Conservation (phyloP, 2,329 filamentous ascomycete species). For the Alternaria tenuissima region DNA sequence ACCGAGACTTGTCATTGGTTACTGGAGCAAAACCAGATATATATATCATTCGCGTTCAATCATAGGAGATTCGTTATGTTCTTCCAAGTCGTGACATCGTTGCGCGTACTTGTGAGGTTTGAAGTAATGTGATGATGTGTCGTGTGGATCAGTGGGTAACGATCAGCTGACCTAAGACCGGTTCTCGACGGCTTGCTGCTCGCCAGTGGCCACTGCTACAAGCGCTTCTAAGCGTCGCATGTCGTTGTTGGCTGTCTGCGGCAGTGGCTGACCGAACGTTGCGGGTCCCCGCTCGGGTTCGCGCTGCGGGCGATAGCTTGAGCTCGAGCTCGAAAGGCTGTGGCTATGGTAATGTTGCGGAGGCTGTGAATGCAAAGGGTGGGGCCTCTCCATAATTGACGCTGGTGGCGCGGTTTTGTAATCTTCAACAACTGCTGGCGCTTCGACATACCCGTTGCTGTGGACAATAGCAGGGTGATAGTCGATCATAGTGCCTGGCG, state of each 20-base stretch:
- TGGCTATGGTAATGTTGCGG: constrained; percentile 43
- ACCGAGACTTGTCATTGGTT: constrained; percentile 23
- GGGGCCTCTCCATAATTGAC: constrained; percentile 49
- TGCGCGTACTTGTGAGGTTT: constrained; percentile 8
- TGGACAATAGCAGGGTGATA: constrained; percentile 63
- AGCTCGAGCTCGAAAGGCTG: constrained; percentile 36
- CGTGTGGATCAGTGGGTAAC: background rate
- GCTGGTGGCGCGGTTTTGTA: constrained; percentile 45
- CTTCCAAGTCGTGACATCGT: constrained; percentile 36
- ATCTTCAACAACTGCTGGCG: constrained; percentile 53
- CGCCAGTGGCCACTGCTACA: constrained; percentile 70
- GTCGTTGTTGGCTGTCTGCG: constrained; percentile 53
- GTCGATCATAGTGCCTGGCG: constrained; percentile 61
- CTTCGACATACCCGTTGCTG: constrained; percentile 58
- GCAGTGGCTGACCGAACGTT: constrained; percentile 44
- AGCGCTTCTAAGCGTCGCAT: constrained; percentile 68
- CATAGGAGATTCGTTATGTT: constrained; percentile 30
- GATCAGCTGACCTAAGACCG: constrained; percentile 25
- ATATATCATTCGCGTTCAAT: constrained; percentile 20
- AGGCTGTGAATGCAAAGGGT: constrained; percentile 41
- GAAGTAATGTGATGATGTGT: constrained; percentile 13
- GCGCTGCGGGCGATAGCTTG: constrained; percentile 41
- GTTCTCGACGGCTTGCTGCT: constrained; percentile 53
- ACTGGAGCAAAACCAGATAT: constrained; percentile 21
- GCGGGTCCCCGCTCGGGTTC: constrained; percentile 41